Percentiles rank a stretch among this genome's conserved stretches.
These are phyloP conservation scores for Talaromyces ruber DNA, from an alignment of 495 filamentous ascomycete species.

Conservation along the genomic window DNA sequence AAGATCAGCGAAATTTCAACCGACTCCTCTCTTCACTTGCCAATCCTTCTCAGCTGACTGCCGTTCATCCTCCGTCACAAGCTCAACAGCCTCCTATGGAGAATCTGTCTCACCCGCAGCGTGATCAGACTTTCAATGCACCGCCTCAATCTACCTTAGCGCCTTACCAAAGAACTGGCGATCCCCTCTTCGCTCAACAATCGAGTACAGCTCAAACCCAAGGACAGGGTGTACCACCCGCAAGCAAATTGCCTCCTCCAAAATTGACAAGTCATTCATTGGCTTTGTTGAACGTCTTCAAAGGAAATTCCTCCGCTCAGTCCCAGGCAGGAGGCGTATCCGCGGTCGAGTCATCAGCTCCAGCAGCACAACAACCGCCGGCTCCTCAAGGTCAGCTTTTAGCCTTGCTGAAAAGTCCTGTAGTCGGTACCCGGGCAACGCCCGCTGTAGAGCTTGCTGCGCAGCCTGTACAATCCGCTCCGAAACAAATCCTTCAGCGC, in stretches of 20 bases:
- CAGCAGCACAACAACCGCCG: conserved; percentile 20
- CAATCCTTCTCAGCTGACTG: conserved; percentile 8
- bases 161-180: conserved; percentile 46
- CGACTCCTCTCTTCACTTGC: conserved; percentile 21
- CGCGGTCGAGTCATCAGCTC: conserved; percentile 11
- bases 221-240: conserved; percentile 42
- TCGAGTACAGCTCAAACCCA: conserved; percentile 27
- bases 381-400: conserved; percentile 34
- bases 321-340: conserved; percentile 21
- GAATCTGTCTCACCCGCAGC: background rate
- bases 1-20: conserved; percentile 30
- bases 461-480: conserved; percentile 17
- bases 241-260: conserved; percentile 49
- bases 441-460: conserved; percentile 26
- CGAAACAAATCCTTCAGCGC: conserved; percentile 31
- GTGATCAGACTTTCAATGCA: background rate
- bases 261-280: conserved; percentile 57
- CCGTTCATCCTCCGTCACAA: background rate
- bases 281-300: conserved; percentile 58
- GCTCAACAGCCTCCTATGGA: background rate
- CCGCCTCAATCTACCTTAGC: conserved; percentile 14
- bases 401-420: conserved; percentile 24
- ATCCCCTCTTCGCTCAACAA: conserved; percentile 39
- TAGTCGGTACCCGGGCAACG: conserved; percentile 9
- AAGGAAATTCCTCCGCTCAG: conserved; percentile 26